Percentiles rank a stretch among this genome's conserved stretches.
Evolutionary conservation across 768 basidiomycete species (phyloP).

Genomic region (Rubroboletus satanas): DNA sequence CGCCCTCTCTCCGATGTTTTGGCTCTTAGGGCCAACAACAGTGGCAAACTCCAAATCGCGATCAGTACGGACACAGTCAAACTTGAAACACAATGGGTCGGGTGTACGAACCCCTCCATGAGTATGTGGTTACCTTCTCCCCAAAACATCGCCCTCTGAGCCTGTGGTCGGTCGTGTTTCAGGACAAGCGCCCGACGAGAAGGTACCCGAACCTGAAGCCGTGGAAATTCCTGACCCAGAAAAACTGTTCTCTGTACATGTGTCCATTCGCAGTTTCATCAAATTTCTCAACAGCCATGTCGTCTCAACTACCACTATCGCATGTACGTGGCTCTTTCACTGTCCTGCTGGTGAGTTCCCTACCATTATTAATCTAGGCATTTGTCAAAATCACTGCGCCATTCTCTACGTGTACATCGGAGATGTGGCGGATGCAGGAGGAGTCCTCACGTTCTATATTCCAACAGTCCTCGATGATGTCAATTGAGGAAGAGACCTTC

Average conservation of each 20-base stretch:
- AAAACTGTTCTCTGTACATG: constrained; percentile 57
- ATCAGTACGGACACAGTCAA: constrained; percentile 69
- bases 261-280: constrained; percentile 71
- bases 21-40: constrained; percentile 63
- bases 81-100: constrained; percentile 75
- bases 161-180: constrained; percentile 7
- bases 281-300: constrained; percentile 80
- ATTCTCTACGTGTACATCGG: constrained; percentile 91
- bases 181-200: constrained; percentile 30
- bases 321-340: constrained; percentile 50
- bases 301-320: constrained; percentile 80
- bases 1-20: constrained; percentile 66
- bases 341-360: neutral
- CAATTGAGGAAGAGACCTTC: constrained; percentile 13
- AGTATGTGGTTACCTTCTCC: constrained; percentile 25
- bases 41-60: constrained; percentile 50
- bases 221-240: constrained; percentile 49
- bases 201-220: constrained; percentile 31
- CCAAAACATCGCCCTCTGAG: neutral
- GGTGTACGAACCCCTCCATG: constrained; percentile 64
- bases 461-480: constrained; percentile 69
- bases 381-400: constrained; percentile 79
- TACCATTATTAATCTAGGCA: constrained; percentile 41
- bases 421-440: constrained; percentile 71
- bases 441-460: constrained; percentile 85